Conservation (phyloP, 2,329 filamentous ascomycete species). For the Neopestalotiopsis clavispora region DNA sequence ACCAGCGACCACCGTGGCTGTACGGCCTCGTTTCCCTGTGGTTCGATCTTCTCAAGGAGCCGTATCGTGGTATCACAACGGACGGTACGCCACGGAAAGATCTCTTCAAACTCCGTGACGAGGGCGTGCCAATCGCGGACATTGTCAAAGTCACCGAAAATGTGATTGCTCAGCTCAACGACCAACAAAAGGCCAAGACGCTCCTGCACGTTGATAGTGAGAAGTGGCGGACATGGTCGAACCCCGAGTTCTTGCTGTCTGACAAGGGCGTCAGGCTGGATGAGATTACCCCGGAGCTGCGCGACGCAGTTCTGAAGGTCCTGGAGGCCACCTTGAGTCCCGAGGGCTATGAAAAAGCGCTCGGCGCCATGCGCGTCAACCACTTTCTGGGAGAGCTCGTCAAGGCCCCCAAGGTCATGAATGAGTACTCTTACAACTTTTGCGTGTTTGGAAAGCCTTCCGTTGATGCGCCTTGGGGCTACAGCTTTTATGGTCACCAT, state of each 20-base stretch:
- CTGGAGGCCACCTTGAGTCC: conserved; percentile 65
- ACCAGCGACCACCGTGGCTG: conserved; percentile 69
- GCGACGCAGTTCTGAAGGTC: conserved; percentile 57
- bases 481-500: conserved; percentile 79
- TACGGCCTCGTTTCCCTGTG: conserved; percentile 65
- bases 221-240: conserved; percentile 74
- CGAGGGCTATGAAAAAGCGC: conserved; percentile 73
- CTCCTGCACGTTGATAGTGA: conserved; percentile 69
- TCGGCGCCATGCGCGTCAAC: conserved; percentile 75
- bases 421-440: conserved; percentile 79
- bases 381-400: conserved; percentile 75
- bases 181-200: conserved; percentile 52
- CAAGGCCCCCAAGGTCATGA: conserved; percentile 65
- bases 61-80: conserved; percentile 72
- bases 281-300: conserved; percentile 50
- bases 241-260: conserved; percentile 74
- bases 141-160: conserved; percentile 58
- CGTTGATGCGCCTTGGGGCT: conserved; percentile 67
- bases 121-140: conserved; percentile 61
- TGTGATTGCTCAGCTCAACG: conserved; percentile 51
- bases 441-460: conserved; percentile 71
- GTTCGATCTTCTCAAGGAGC: conserved; percentile 64
- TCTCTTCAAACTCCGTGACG: conserved; percentile 66
- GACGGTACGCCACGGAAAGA: conserved; percentile 63
- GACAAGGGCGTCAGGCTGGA: conserved; percentile 75